Base-by-base conservation (phyloP, 768 basidiomycete genomes). In the Mycena galericulata region DNA sequence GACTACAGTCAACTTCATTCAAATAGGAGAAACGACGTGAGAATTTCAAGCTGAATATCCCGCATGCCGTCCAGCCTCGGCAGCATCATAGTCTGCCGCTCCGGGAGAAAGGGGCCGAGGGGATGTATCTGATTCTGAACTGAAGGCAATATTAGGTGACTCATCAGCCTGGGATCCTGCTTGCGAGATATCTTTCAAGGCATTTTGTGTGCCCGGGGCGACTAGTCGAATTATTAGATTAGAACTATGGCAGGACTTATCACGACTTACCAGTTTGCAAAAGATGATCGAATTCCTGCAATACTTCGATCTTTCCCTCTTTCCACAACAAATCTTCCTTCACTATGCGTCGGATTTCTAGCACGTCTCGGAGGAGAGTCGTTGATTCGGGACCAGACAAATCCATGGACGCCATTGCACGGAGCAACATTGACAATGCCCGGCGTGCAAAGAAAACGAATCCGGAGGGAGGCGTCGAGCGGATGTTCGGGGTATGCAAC, bases 271-370 rank as follows among this genome's bases (percentile, higher is more conserved):
- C 53, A n/a, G 30, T 2, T 2, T 20, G 11, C 2, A 58, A 11
- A 3, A 67, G 36, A 1, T 27, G 17, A 2, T 67, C 51, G 22
- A 66, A 59, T 8, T 5, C 30, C 24, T 3, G 24, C 24, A 67
- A 11, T 18, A 61, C 45, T 27, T 60, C 65, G 12, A n/a, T 8
- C n/a, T 27, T 47, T 1, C 51, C 65, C 3, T 67, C 65, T 53
- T 60, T 61, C 65, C 65, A 67, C 36, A 61, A 9, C 20, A 67
- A 4, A 60, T 67, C 65, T 10, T 55, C 58, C 41, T 54, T 36
- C 43, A 67, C 65, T 0, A 15, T 46, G 15, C 29, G 22, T 22
- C 53, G 50, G 26, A 67, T 49, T 14, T 61, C 36, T 27, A 17
- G 3, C 20, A 67, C 8, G 9, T 61, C 51, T 12, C 20, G 15